These are phyloP conservation scores for Saccharum spontaneum DNA, from an alignment of 176 grass and related monocot genomes.

Conservation along the genomic window DNA sequence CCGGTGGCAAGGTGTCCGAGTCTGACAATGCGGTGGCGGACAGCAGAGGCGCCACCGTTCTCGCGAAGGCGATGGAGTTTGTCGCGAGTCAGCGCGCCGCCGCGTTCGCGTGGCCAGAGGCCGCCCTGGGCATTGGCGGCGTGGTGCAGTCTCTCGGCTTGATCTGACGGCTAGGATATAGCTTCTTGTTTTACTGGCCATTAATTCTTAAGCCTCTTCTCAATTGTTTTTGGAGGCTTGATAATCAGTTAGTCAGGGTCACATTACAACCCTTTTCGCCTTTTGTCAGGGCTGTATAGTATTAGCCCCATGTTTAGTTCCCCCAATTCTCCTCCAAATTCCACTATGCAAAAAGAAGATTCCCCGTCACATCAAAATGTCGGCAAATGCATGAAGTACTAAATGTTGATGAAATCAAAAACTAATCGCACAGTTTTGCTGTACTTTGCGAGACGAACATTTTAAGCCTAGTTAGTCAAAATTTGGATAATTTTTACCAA, in stretches of 20 bases:
- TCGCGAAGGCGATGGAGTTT: constrained; percentile 34
- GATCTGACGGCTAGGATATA: not conserved
- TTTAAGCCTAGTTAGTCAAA: too few relatives aligned
- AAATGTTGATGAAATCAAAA: too few relatives aligned
- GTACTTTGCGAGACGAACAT: too few relatives aligned
- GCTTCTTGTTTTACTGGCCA: not conserved
- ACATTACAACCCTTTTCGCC: not conserved
- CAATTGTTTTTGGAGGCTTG: not conserved
- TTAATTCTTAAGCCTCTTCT: not conserved
- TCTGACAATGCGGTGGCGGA: not conserved
- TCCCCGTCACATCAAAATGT: too few relatives aligned
- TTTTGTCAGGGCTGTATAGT: not conserved
- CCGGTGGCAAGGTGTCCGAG: not conserved
- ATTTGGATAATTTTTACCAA: too few relatives aligned
- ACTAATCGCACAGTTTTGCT: too few relatives aligned
- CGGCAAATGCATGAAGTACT: too few relatives aligned
- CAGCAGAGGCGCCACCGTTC: not conserved
- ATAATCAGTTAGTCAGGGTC: not conserved
- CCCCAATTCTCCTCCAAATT: too few relatives aligned
- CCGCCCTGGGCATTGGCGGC: constrained; percentile 29
- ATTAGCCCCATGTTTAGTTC: too few relatives aligned
- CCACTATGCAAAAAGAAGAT: too few relatives aligned
- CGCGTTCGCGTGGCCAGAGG: constrained; percentile 38
- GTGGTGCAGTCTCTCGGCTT: constrained; percentile 45
- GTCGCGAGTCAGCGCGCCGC: not conserved